phyloP scores from a whole-genome alignment of 306 rosid genomes.

The Pyrus pyrifolia region DNA sequence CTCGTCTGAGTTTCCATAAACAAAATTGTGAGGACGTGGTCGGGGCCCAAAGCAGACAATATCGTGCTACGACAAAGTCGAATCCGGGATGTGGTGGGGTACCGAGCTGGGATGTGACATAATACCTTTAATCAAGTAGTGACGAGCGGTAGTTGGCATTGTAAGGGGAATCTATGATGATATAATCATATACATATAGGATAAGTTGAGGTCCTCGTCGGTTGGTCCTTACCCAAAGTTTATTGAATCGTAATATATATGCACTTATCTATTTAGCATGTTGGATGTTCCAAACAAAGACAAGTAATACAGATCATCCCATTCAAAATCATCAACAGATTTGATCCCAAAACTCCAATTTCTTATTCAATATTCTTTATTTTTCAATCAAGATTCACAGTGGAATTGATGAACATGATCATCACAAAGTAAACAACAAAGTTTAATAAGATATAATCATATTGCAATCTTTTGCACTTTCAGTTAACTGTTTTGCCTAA shows the following conservation, averaged over 20 bases:
- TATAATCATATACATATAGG: not conserved
- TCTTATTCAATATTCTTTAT: not conserved
- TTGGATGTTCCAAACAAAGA: not conserved
- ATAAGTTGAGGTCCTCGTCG: no score
- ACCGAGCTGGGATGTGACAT: no score
- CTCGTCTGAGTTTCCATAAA: no score
- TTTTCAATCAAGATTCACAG: not conserved
- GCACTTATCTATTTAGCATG: not conserved
- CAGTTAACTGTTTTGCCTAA: not conserved
- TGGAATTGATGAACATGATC: not conserved
- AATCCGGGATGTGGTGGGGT: no score
- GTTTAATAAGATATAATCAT: not conserved
- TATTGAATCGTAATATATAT: not conserved
- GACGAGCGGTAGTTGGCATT: no score
- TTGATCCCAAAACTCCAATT: not conserved
- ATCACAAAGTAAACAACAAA: not conserved
- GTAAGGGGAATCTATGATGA: not conserved
- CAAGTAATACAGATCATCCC: not conserved
- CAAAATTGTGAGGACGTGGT: no score
- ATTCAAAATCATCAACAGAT: not conserved
- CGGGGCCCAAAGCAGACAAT: no score
- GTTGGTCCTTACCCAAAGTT: not conserved
- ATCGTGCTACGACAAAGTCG: no score
- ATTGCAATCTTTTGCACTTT: not conserved
- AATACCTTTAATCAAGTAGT: no score